These are phyloP conservation scores for Epichloe gansuensis DNA, from an alignment of 2,329 filamentous ascomycete genomes.

Conservation along the genomic window DNA sequence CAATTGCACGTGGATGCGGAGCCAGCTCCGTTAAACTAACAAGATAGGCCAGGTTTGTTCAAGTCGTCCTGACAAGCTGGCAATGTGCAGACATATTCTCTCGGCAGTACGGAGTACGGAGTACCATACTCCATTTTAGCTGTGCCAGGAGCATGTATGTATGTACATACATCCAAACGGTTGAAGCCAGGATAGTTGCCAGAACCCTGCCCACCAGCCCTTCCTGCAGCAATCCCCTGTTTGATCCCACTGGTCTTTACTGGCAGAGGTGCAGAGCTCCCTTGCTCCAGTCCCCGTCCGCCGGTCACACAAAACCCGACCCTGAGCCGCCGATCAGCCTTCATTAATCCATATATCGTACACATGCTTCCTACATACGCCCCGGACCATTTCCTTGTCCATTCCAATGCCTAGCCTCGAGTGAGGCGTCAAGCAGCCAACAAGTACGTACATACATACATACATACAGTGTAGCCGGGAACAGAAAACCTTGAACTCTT, in stretches of 20 bases:
- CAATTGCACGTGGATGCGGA: not conserved
- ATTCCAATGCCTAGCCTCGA: too few relatives aligned
- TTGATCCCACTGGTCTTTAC: conserved; percentile 8
- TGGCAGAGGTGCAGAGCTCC: conserved; percentile 5
- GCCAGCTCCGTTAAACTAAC: not conserved
- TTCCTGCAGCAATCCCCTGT: conserved; percentile 19
- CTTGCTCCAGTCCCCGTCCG: conserved; percentile 22
- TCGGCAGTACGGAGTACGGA: conserved; percentile 1
- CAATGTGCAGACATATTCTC: conserved; percentile 12
- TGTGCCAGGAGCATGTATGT: conserved; percentile 14
- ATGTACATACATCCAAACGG: conserved; percentile 9
- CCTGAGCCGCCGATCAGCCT: conserved; percentile 28
- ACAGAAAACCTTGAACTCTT: conserved; percentile 4
- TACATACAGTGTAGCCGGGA: conserved; percentile 7
- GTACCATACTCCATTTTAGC: too few relatives aligned
- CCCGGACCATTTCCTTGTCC: too few relatives aligned
- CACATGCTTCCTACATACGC: not conserved
- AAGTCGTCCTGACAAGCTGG: not conserved
- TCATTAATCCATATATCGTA: conserved; percentile 10
- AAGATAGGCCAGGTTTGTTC: not conserved
- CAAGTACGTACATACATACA: not conserved
- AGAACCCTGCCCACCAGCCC: conserved; percentile 11
- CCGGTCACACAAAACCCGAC: conserved; percentile 40
- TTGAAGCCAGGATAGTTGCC: conserved; percentile 2
- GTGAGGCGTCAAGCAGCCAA: conserved; percentile 8